Conservation (phyloP, 257 asterid species). For the Solanum chilense region DNA sequence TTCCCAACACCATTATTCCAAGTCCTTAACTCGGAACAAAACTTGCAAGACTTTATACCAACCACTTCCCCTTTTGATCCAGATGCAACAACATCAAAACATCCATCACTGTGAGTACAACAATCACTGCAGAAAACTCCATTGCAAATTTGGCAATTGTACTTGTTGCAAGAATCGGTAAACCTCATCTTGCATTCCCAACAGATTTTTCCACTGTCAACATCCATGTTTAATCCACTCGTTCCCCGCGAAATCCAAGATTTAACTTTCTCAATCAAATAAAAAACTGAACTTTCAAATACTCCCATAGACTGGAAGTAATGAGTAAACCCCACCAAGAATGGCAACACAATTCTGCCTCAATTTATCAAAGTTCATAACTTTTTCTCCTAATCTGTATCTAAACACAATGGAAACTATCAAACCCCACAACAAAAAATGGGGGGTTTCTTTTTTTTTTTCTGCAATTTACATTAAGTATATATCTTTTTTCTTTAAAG, state of each 20-base stretch:
- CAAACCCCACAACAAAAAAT: slow-evolving; percentile 62
- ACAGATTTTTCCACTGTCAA: slow-evolving; percentile 16
- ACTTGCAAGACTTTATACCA: slow-evolving; percentile 38
- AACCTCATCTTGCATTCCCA: slow-evolving; percentile 35
- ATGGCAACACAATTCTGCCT: not conserved
- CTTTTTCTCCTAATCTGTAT: not conserved
- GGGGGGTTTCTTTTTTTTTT: slow-evolving; percentile 12
- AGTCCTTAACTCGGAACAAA: slow-evolving; percentile 38
- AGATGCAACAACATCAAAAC: slow-evolving; percentile 14
- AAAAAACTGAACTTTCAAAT: slow-evolving; percentile 37
- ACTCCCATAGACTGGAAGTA: slow-evolving; percentile 49
- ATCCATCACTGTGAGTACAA: slow-evolving; percentile 28
- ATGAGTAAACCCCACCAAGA: slow-evolving; percentile 11
- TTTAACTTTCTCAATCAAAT: slow-evolving; percentile 52
- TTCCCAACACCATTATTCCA: slow-evolving; percentile 24
- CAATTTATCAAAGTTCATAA: not conserved
- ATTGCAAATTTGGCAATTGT: slow-evolving; percentile 56
- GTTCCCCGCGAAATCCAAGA: slow-evolving; percentile 54
- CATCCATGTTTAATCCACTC: slow-evolving; percentile 31
- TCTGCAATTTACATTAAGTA: slow-evolving; percentile 2
- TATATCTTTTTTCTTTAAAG: slow-evolving; percentile 6
- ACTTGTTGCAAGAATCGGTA: slow-evolving; percentile 24
- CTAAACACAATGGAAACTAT: slow-evolving; percentile 2
- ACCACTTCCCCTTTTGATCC: slow-evolving; percentile 9
- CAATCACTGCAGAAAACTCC: slow-evolving; percentile 47